Base-by-base conservation (phyloP, 2,329 filamentous ascomycete species). In the Xylariaceae sp. region DNA sequence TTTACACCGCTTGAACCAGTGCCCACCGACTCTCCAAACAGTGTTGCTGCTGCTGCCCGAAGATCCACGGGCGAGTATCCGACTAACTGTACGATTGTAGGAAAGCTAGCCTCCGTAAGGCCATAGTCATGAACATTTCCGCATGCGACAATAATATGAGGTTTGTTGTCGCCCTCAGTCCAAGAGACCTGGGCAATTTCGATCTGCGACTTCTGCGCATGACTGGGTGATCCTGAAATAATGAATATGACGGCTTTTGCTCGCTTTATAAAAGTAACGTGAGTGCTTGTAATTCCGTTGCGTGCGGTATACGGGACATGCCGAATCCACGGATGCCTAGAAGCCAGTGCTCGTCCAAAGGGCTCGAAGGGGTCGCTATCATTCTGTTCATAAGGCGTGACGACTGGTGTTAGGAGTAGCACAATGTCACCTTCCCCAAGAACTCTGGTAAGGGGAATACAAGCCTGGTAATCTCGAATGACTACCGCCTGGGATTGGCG, bases 231-330 rank as follows among this genome's bases (percentile, higher is more conserved):
- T 1, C 79, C 79, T 2, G 80, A 81, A 47, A 86, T 77, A 58
- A 89, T 81, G 59, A 88, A 83, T 11, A 90, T 72, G 42, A 89
- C 76, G 1, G 79, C 78, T 51, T 79, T 80, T 3, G 85, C 85
- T 57, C 82, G 76, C 58, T 78, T 80, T 56, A 90, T 80, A 66
- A 88, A 88, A 55, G 79, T 80, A 53, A 80, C 74, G 72, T 92
- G 85, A 50, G 82, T 80, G 18, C 79, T 77, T 2, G 85, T 88
- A 70, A 90, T 84, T 48, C 87, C 87, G 59, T 78, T 73, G 55
- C 79, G 78, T 51, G 84, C 81, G 4, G 85, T 83, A 67, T 90
- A 92, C 4, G 89, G 88, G 49, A 90, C 83, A 70, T 92, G 89
- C 17, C 86, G 83, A 62, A 92, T 78, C 71, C 78, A 79, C 2